These are phyloP conservation scores for Trypanosoma theileri DNA, from an alignment of 208 protist genomes.

Conservation along the genomic window DNA sequence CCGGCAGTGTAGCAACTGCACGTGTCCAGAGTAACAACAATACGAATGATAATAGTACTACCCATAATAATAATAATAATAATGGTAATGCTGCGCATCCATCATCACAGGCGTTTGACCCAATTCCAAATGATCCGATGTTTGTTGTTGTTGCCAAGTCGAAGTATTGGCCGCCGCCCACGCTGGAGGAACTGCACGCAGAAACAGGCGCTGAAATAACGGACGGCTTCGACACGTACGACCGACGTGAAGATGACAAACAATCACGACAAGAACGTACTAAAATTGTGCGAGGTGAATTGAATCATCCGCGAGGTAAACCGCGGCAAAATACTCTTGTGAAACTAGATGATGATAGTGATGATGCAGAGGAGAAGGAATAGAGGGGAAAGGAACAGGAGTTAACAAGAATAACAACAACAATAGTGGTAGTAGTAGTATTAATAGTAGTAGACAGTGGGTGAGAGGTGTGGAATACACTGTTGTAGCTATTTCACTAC, in stretches of 20 bases:
- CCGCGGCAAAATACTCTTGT: conserved; percentile 56
- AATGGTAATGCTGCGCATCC: neutral
- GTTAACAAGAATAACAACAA: too few species aligned
- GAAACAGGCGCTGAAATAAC: conserved; percentile 35
- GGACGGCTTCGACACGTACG: conserved; percentile 83
- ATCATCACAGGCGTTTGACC: conserved; percentile 47
- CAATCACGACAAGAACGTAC: conserved; percentile 45
- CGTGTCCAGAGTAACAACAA: too few species aligned
- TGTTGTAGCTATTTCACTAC: too few species aligned
- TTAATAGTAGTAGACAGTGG: too few species aligned
- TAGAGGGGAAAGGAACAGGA: conserved; percentile 8
- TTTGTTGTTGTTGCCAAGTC: conserved; percentile 64
- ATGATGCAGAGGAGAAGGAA: conserved; percentile 26
- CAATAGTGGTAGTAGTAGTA: too few species aligned
- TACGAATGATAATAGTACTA: too few species aligned
- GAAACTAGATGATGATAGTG: conserved; percentile 38
- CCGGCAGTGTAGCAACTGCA: neutral
- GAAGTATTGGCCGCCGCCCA: conserved; percentile 71
- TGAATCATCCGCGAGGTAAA: conserved; percentile 86
- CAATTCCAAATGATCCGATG: conserved; percentile 75
- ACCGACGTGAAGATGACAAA: conserved; percentile 71
- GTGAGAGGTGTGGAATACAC: too few species aligned
- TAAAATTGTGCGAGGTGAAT: conserved; percentile 69
- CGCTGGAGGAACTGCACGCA: conserved; percentile 59
- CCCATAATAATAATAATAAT: neutral